phyloP scores from a whole-genome alignment of 768 basidiomycete genomes.

The Grammothele lineata region DNA sequence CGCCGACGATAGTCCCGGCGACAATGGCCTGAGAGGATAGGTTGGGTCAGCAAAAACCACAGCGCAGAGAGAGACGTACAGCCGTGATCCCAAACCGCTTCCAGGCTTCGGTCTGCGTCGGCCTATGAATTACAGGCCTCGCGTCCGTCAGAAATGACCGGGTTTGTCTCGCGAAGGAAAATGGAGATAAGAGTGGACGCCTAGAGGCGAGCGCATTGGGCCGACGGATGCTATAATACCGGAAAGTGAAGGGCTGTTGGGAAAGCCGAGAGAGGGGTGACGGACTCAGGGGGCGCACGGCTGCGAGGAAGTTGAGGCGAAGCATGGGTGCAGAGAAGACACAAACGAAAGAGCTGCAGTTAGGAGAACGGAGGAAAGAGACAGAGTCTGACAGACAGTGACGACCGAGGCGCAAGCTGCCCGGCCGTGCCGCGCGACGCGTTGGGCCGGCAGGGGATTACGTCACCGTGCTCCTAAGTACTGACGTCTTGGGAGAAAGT shows the following conservation, averaged over 20 bases:
- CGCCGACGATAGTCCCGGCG: conserved; percentile 61
- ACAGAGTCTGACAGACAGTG: no score
- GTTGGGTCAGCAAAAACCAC: neutral
- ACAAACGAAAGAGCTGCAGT: neutral
- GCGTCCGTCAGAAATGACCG: conserved; percentile 51
- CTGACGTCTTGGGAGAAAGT: neutral
- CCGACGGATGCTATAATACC: conserved; percentile 30
- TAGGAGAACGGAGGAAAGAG: conserved; percentile 1
- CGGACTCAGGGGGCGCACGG: conserved; percentile 19
- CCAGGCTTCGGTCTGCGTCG: conserved; percentile 40
- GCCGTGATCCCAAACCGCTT: conserved; percentile 49
- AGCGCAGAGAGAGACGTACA: conserved; percentile 30
- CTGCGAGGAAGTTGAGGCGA: conserved; percentile 22
- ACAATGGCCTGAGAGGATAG: conserved; percentile 52
- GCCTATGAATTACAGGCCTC: conserved; percentile 30
- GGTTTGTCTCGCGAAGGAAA: conserved; percentile 27
- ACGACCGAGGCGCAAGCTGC: neutral
- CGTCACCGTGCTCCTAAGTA: neutral
- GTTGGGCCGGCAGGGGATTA: conserved; percentile 2
- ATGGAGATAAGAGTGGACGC: conserved; percentile 17
- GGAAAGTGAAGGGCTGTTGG: conserved; percentile 20
- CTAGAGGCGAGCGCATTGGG: conserved; percentile 27
- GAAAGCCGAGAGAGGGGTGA: conserved; percentile 17
- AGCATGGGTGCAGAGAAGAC: conserved; percentile 19
- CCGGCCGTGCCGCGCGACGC: conserved; percentile 2